Evolutionary conservation across 768 basidiomycete species (phyloP).

Genomic region (Termitomyces sp.): DNA sequence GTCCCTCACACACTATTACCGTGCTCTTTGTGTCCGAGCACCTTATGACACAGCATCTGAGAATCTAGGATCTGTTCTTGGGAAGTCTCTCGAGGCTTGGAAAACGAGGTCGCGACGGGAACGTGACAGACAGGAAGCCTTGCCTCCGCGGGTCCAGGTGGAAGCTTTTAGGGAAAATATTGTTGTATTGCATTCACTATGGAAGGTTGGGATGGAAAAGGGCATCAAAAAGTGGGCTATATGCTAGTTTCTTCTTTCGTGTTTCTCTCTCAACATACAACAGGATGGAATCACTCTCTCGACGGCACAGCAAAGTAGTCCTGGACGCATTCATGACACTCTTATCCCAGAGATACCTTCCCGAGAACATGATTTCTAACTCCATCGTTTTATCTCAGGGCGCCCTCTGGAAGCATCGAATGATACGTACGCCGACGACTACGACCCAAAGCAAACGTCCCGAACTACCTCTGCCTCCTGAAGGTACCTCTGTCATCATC

Average conservation of each 20-base stretch:
- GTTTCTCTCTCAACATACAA: not conserved
- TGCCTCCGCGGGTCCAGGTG: conserved; percentile 47
- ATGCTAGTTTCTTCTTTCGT: conserved; percentile 19
- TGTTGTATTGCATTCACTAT: conserved; percentile 73
- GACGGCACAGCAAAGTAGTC: conserved; percentile 42
- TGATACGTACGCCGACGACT: conserved; percentile 50
- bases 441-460: conserved; percentile 19
- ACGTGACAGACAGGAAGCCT: conserved; percentile 26
- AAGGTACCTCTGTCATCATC: conserved; percentile 32
- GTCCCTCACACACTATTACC: conserved; percentile 83
- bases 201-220: conserved; percentile 53
- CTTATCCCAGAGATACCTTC: conserved; percentile 64
- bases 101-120: conserved; percentile 38
- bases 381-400: conserved; percentile 71
- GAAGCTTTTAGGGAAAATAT: conserved; percentile 69
- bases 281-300: conserved; percentile 47
- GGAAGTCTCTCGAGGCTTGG: conserved; percentile 61
- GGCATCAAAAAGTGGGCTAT: conserved; percentile 47
- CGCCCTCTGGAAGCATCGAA: conserved; percentile 80
- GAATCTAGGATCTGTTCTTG: conserved; percentile 73
- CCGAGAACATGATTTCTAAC: conserved; percentile 73
- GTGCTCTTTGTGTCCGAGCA: conserved; percentile 80
- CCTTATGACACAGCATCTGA: conserved; percentile 87
- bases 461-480: conserved; percentile 21
- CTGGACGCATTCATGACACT: conserved; percentile 54